Conservation (phyloP, 768 basidiomycete genomes). For the Mycena capillaripes region DNA sequence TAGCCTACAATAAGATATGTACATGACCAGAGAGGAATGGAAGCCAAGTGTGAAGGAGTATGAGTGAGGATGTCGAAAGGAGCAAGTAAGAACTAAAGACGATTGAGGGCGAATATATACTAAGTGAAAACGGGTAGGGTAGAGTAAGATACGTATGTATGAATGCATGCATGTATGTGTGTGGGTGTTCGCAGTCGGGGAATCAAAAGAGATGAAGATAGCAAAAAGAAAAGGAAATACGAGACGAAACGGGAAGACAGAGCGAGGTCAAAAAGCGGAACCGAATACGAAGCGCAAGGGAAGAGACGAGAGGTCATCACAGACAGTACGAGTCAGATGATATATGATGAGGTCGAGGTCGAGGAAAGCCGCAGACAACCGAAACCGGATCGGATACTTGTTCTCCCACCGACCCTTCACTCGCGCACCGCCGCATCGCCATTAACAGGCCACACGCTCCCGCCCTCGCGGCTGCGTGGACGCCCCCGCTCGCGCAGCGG, state of each 20-base stretch:
- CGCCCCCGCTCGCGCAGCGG: slow-evolving; percentile 32
- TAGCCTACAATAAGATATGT: slow-evolving; percentile 31
- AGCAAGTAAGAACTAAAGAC: neutral
- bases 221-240: neutral
- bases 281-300: neutral
- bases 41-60: neutral
- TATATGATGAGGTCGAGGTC: neutral
- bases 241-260: neutral
- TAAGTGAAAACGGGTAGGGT: neutral
- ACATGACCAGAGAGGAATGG: neutral
- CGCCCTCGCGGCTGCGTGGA: slow-evolving; percentile 18
- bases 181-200: neutral
- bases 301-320: neutral
- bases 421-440: slow-evolving; percentile 21
- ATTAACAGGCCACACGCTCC: slow-evolving; percentile 33
- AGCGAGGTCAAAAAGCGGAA: neutral
- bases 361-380: neutral
- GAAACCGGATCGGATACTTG: neutral
- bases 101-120: neutral
- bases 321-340: neutral
- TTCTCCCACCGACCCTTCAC: neutral
- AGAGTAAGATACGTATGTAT: neutral
- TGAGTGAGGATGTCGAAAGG: neutral
- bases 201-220: neutral
- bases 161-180: too few species aligned